phyloP scores from a whole-genome alignment of 768 basidiomycete species.

The Lyophyllum semitale region DNA sequence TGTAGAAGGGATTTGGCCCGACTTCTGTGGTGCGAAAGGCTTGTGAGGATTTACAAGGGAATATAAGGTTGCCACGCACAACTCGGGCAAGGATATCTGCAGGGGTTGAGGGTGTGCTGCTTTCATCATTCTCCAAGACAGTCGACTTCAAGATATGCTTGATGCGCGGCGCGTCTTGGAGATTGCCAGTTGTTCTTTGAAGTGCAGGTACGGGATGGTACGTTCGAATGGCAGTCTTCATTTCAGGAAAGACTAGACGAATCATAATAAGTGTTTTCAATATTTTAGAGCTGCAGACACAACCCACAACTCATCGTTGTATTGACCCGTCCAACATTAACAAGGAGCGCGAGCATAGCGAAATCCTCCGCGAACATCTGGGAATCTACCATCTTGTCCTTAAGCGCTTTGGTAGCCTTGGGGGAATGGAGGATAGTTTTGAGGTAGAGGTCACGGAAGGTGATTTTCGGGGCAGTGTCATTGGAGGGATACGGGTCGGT shows the following conservation, averaged over 20 bases:
- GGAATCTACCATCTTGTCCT: constrained; percentile 69
- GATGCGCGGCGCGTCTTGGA: constrained; percentile 79
- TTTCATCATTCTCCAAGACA: constrained; percentile 46
- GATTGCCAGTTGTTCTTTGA: constrained; percentile 66
- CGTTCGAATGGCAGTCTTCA: constrained; percentile 74
- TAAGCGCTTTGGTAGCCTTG: constrained; percentile 69
- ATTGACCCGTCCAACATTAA: constrained; percentile 81
- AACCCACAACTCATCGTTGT: constrained; percentile 81
- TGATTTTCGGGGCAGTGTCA: constrained; percentile 32
- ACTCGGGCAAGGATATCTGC: constrained; percentile 54
- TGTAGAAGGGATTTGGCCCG: constrained; percentile 61
- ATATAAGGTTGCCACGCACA: constrained; percentile 37
- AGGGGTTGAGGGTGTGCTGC: constrained; percentile 51
- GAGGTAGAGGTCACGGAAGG: constrained; percentile 66
- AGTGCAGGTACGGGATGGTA: constrained; percentile 79
- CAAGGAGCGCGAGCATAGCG: constrained; percentile 72
- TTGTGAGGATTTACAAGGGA: neutral
- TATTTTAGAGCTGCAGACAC: constrained; percentile 5
- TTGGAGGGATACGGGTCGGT: constrained; percentile 41
- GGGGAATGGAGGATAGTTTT: constrained; percentile 54
- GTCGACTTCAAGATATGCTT: constrained; percentile 73
- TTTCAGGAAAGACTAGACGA: constrained; percentile 69
- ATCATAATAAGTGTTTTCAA: constrained; percentile 4
- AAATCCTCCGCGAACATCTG: constrained; percentile 64
- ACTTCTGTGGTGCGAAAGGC: constrained; percentile 30